Percentiles rank a stretch among this genome's conserved stretches.
These are phyloP conservation scores for Metschnikowia chrysomelidarum DNA, from an alignment of 805 yeast genomes.

Conservation along the genomic window DNA sequence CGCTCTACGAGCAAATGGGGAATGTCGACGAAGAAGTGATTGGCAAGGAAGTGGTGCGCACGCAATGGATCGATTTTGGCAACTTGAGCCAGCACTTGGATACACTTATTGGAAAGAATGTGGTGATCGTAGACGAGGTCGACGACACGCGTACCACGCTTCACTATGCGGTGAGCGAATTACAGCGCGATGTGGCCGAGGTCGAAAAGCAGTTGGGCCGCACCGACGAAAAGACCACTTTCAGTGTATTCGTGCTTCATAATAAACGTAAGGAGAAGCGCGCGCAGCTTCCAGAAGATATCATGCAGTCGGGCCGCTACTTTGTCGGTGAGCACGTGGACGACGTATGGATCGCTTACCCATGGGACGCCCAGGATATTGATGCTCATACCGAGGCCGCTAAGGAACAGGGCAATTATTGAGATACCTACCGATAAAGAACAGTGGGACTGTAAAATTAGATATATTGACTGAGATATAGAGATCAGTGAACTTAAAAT, in stretches of 20 bases:
- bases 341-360: constrained; percentile 83
- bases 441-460: too few relatives aligned
- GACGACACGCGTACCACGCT: constrained; percentile 85
- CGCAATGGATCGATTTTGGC: constrained; percentile 78
- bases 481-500: too few relatives aligned
- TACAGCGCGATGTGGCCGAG: constrained; percentile 67
- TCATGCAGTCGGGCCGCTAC: constrained; percentile 58
- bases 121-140: constrained; percentile 77
- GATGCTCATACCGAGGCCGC: constrained; percentile 72
- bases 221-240: constrained; percentile 52
- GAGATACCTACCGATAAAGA: not conserved
- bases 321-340: constrained; percentile 75
- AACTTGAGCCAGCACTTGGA: constrained; percentile 50
- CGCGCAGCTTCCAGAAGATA: constrained; percentile 66
- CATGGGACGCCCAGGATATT: constrained; percentile 81
- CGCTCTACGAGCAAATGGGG: constrained; percentile 20
- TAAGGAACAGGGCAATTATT: constrained; percentile 61
- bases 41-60: constrained; percentile 55
- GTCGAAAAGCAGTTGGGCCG: constrained; percentile 48
- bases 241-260: constrained; percentile 76
- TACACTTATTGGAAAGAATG: constrained; percentile 64
- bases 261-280: constrained; percentile 71
- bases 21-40: constrained; percentile 35
- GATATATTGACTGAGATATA: too few relatives aligned
- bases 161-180: constrained; percentile 73